phyloP scores from a whole-genome alignment of 2,329 filamentous ascomycete genomes.

The Metarhizium album region DNA sequence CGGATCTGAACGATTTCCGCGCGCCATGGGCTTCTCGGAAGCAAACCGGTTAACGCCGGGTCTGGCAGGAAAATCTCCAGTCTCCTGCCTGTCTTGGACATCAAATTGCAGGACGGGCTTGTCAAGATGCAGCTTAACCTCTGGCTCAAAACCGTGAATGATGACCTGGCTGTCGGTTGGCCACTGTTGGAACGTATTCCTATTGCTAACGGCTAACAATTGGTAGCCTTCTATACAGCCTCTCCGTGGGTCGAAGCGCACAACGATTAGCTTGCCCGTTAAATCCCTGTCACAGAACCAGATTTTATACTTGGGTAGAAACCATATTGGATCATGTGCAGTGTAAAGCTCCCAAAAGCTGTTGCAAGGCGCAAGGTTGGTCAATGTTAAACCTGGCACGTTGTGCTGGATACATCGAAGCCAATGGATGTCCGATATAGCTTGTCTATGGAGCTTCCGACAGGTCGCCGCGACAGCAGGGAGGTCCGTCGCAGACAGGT shows the following conservation, averaged over 20 bases:
- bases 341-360: constrained; percentile 63
- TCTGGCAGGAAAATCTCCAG: constrained; percentile 11
- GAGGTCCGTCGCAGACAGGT: constrained; percentile 56
- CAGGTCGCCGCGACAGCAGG: constrained; percentile 49
- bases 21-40: constrained; percentile 41
- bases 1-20: constrained; percentile 32
- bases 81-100: constrained; percentile 13
- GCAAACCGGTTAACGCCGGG: constrained; percentile 29
- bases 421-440: constrained; percentile 62
- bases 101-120: constrained; percentile 56
- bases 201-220: constrained; percentile 53
- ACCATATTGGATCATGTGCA: constrained; percentile 74
- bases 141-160: constrained; percentile 63
- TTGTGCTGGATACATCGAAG: constrained; percentile 56
- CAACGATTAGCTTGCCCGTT: constrained; percentile 63
- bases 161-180: constrained; percentile 51
- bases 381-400: constrained; percentile 45
- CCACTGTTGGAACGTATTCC: constrained; percentile 51
- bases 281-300: constrained; percentile 75
- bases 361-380: constrained; percentile 44
- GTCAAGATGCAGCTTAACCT: constrained; percentile 61
- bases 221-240: constrained; percentile 75
- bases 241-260: constrained; percentile 61
- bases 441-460: constrained; percentile 46
- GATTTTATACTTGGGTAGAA: constrained; percentile 65